Evolutionary conservation across 2,329 filamentous ascomycete genomes (phyloP).

Genomic region (Coniochaeta prunicola): DNA sequence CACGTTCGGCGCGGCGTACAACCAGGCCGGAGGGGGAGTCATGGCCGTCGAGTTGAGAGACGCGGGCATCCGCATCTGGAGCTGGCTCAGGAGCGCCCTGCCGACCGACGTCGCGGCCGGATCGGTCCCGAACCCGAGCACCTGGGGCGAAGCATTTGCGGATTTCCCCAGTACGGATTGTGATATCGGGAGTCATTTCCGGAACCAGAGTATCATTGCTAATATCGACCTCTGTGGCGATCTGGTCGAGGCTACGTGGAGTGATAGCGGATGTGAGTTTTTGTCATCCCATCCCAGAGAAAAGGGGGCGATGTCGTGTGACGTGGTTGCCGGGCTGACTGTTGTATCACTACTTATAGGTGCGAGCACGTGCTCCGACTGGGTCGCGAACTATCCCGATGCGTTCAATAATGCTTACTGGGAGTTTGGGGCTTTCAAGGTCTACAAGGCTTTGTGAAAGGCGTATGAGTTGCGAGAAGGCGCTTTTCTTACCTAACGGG

Average conservation of each 20-base stretch:
- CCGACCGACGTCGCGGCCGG: conserved; percentile 41
- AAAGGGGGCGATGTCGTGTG: background rate
- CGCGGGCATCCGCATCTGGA: conserved; percentile 57
- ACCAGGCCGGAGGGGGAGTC: conserved; percentile 46
- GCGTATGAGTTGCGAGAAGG: conserved; percentile 2
- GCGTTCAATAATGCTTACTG: conserved; percentile 55
- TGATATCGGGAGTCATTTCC: conserved; percentile 51
- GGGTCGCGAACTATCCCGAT: conserved; percentile 48
- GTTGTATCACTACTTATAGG: conserved; percentile 25
- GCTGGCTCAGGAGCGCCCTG: conserved; percentile 37
- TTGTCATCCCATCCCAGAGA: background rate
- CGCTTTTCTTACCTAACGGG: background rate
- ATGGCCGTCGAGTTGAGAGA: conserved; percentile 55
- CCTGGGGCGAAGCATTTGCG: conserved; percentile 55
- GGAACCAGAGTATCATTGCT: conserved; percentile 57
- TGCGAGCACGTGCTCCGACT: conserved; percentile 48
- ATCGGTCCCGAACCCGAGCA: conserved; percentile 47
- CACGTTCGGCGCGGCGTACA: conserved; percentile 46
- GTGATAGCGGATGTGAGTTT: conserved; percentile 35
- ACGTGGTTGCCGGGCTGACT: background rate
- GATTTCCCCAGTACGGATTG: conserved; percentile 60
- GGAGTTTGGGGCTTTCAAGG: conserved; percentile 55
- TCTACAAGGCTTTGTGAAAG: conserved; percentile 36
- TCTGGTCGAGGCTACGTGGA: conserved; percentile 40
- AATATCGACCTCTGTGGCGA: conserved; percentile 61